Base-by-base conservation (phyloP, 2,329 filamentous ascomycete species). In the Fusarium bulbicola region DNA sequence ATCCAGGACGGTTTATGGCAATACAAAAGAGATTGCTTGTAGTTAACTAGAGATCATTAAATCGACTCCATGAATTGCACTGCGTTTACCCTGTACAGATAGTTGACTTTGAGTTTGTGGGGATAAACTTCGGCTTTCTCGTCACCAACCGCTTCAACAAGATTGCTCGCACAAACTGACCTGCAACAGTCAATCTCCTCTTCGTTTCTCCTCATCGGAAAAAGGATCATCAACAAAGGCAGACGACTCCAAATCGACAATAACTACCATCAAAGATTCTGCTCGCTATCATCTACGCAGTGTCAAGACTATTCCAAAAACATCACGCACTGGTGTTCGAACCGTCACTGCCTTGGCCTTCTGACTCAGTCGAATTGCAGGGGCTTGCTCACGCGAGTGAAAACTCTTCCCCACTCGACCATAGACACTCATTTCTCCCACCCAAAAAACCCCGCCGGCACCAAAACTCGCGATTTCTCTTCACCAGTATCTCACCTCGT, bases 371-470 rank as follows among this genome's bases (percentile, higher is more conserved):
- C 49, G 14, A 46, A 52, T 42, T 60, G 53, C 56, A 54, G 47
- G 68, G 69, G 46, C 49, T 28, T 21, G 24, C 20, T 43, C 39
- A 52, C 50, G 18, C 60, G 50, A 71, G 72, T 67, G 61, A 74
- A 68, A 56, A 70, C 50, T 54, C 56, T 74, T 79, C 76, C 78
- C 79, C 78, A 78, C 78, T 80, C 77, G 79, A 78, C 79, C 79
- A 80, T 60, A 65, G 61, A 68, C 53, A 52, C 54, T 62, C 52
- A n/a, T 63, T 45, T 59, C 62, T 60, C 43, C 34, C 46, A 36
- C 32, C 58, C 47, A 73, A 73, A 73, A 75, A 70, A 63, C 76
- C 72, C 74, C 75, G 67, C 77, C 63, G 62, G 63, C 37, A 47
- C 62, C 72, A 40, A 68, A 69, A 72, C 67, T 66, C 68, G 62